Evolutionary conservation across 257 asterid genomes (phyloP).

Genomic region (Primulina tabacum): DNA sequence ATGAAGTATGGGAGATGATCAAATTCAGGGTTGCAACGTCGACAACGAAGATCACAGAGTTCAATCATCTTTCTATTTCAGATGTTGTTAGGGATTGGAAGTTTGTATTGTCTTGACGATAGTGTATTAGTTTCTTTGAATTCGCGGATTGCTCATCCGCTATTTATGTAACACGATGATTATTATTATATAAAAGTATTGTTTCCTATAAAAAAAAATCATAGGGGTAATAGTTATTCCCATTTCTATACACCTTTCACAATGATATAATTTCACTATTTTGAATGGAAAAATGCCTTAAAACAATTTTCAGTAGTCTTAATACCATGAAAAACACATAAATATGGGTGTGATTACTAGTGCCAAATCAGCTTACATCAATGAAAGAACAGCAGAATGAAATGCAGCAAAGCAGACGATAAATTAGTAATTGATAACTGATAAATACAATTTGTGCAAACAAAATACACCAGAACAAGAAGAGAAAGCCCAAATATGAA

Average conservation of each 20-base stretch:
- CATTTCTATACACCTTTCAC: too few relatives aligned
- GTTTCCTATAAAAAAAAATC: background rate
- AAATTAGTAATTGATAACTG: background rate
- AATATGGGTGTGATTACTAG: background rate
- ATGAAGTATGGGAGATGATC: too few relatives aligned
- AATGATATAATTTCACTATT: background rate
- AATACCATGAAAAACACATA: slow-evolving; percentile 11
- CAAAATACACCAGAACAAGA: background rate
- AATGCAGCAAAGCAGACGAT: background rate
- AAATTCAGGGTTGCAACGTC: too few relatives aligned
- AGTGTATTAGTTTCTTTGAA: too few relatives aligned
- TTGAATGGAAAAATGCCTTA: background rate
- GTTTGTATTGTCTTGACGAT: too few relatives aligned
- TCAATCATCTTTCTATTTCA: too few relatives aligned
- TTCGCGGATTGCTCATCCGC: too few relatives aligned
- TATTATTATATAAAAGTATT: too few relatives aligned
- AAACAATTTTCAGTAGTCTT: slow-evolving; percentile 3
- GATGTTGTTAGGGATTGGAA: too few relatives aligned
- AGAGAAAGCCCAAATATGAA: background rate
- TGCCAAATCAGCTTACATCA: slow-evolving; percentile 9
- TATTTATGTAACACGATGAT: too few relatives aligned
- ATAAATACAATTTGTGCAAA: background rate
- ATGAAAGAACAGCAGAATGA: background rate
- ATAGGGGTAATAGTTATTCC: too few relatives aligned
- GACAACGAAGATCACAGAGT: too few relatives aligned